Conservation (phyloP, 306 rosid species). For the Vigna reflexopilosa region DNA sequence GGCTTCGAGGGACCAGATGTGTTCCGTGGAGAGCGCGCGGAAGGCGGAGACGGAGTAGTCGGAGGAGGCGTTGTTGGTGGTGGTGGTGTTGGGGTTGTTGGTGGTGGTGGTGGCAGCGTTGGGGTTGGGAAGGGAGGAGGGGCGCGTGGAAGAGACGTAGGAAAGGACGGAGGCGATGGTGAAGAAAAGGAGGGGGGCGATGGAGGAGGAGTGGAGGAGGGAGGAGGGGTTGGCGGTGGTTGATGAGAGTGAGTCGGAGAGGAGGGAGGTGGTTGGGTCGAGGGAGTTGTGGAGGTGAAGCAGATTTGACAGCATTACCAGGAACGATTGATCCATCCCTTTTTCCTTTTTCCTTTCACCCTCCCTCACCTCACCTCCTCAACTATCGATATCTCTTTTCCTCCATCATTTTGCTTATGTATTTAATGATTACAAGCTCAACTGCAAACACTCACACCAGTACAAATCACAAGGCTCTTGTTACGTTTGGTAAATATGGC, state of each 20-base stretch:
- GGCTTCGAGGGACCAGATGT: constrained; percentile 96
- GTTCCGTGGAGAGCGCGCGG: constrained; percentile 90
- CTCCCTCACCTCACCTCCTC: too few species aligned
- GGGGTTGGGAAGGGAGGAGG: constrained; percentile 34
- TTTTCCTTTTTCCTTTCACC: not conserved
- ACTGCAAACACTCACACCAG: too few species aligned
- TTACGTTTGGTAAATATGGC: not conserved
- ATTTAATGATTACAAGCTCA: not conserved
- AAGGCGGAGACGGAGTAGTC: constrained; percentile 87
- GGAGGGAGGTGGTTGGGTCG: constrained; percentile 78
- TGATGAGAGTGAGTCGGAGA: constrained; percentile 69
- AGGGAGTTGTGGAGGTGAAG: constrained; percentile 91
- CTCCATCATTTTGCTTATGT: not conserved
- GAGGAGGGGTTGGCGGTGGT: constrained; percentile 57
- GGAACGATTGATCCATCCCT: constrained; percentile 76
- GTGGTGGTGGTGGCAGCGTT: constrained; percentile 6
- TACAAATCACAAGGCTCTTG: not conserved
- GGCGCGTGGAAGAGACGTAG: constrained; percentile 74
- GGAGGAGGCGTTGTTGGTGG: constrained; percentile 46
- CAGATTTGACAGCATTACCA: constrained; percentile 85
- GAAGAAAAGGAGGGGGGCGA: constrained; percentile 96
- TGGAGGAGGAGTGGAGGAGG: constrained; percentile 79
- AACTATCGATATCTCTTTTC: too few species aligned
- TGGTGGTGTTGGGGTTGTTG: constrained; percentile 24
- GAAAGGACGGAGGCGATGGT: constrained; percentile 94